phyloP scores from a whole-genome alignment of 2,329 filamentous ascomycete species.

The Colletotrichum musicola region DNA sequence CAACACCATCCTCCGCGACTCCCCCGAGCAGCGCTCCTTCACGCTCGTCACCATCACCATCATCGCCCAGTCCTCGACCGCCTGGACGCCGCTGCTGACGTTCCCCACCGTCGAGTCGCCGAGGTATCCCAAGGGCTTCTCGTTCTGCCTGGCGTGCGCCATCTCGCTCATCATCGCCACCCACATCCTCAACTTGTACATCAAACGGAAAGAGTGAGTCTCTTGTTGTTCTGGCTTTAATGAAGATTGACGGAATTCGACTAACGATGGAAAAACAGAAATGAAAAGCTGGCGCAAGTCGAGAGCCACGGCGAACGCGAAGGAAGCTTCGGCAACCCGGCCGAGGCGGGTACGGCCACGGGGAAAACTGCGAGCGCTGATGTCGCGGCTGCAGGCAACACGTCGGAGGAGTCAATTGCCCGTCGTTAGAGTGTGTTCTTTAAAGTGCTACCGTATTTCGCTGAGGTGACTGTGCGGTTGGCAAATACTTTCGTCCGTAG shows the following conservation, averaged over 20 bases:
- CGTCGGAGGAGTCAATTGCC: too few species aligned
- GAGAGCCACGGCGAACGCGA: conserved; percentile 3
- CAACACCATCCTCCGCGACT: conserved; percentile 34
- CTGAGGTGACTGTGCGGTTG: too few species aligned
- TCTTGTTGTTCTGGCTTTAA: accelerated
- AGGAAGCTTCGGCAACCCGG: neutral
- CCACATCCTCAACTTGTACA: conserved; percentile 36
- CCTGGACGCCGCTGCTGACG: conserved; percentile 66
- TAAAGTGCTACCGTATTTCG: too few species aligned
- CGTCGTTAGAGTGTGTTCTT: too few species aligned
- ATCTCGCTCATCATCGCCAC: conserved; percentile 33
- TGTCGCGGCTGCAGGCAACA: neutral
- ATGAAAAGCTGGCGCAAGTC: conserved; percentile 7
- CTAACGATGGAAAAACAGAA: conserved; percentile 1
- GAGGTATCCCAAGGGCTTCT: conserved; percentile 59
- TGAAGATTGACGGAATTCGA: too few species aligned
- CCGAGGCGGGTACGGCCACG: neutral
- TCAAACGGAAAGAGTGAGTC: conserved; percentile 38
- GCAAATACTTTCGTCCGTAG: too few species aligned
- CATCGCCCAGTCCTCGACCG: conserved; percentile 67
- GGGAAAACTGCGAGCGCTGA: neutral
- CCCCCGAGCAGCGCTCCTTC: conserved; percentile 32
- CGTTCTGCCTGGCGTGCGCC: conserved; percentile 46
- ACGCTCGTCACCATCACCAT: conserved; percentile 36
- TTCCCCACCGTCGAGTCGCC: conserved; percentile 62